These are phyloP conservation scores for Aspergillus fumigatus DNA, from an alignment of 2,329 filamentous ascomycete genomes.

Conservation along the genomic window DNA sequence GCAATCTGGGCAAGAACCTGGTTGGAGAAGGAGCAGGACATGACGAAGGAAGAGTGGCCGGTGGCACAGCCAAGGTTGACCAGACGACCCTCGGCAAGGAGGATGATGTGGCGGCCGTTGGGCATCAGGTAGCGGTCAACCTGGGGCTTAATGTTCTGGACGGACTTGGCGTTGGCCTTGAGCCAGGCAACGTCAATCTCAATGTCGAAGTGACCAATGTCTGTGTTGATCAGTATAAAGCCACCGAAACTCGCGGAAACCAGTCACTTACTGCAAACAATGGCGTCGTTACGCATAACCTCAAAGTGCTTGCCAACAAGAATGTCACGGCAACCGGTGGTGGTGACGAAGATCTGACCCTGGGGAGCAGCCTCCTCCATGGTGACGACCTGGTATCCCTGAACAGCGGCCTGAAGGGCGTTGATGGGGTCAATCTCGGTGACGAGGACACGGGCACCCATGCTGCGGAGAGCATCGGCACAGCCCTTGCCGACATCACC, in stretches of 20 bases:
- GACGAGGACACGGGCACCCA: slow-evolving; percentile 94
- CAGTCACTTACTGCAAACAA: slow-evolving; percentile 78
- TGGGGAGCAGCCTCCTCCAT: slow-evolving; percentile 91
- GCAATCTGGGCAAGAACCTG: slow-evolving; percentile 99
- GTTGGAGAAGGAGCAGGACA: slow-evolving; percentile 99
- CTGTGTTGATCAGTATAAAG: slow-evolving; percentile 31
- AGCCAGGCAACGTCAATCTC: slow-evolving; percentile 99
- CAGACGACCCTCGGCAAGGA: slow-evolving; percentile 95
- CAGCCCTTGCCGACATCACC: slow-evolving; percentile 99
- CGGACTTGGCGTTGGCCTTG: slow-evolving; percentile 90
- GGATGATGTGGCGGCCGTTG: slow-evolving; percentile 94
- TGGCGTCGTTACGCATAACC: slow-evolving; percentile 93
- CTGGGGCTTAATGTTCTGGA: slow-evolving; percentile 99
- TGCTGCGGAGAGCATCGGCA: slow-evolving; percentile 88
- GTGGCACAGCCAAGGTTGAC: slow-evolving; percentile 99
- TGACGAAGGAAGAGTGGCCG: slow-evolving; percentile 98
- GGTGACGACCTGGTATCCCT: slow-evolving; percentile 92
- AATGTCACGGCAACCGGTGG: slow-evolving; percentile 98
- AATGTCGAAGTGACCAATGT: slow-evolving; percentile 99
- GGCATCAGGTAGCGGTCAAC: slow-evolving; percentile 96
- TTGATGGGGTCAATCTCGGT: slow-evolving; percentile 99
- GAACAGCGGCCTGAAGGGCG: slow-evolving; percentile 96
- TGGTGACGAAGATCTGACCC: slow-evolving; percentile 98
- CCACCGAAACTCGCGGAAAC: neutral
- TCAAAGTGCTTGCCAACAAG: slow-evolving; percentile 88